Base-by-base conservation (phyloP, 2,329 filamentous ascomycete genomes). In the Dactylellina parvicollis region DNA sequence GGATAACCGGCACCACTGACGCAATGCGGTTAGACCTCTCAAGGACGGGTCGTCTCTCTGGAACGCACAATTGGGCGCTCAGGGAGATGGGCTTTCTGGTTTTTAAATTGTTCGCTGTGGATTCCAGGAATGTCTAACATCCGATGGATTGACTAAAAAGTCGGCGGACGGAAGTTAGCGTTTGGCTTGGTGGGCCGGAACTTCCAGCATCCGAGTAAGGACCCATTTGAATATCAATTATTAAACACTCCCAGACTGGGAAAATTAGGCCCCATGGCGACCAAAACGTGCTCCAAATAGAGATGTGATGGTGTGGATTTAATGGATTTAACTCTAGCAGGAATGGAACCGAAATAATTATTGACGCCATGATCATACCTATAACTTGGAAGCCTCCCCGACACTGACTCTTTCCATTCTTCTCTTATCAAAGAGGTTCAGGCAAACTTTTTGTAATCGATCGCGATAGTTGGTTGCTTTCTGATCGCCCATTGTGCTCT, bases 81-180 rank as follows among this genome's bases (percentile, higher is more conserved):
- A 16, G 28, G 28, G 10, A 28, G 44, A 49, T 26, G 16, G 4
- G 16, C 12, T 34, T 22, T 60, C 12, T 36, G 55, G 14, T 9
- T 5, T 22, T 49, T 50, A 5, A 34, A 28, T 32, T 50, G 34
- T 36, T 28, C 55, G 30, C 30, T 12, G n/a, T 32, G 30, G 18
- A 28, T 40, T 18, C 32, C 40, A 52, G 62, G 36, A 67, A 30
- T 16, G 26, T 8, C 40, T 47, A 67, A 42, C 20, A 67, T 67
- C 62, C 52, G 62, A 67, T 30, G 49, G 14, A n/a, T n/a, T n/a
- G n/a, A n/a, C n/a, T n/a, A n/a, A n/a, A n/a, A n/a, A 46, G 36
- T 72, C 67, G 67, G 67, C 42, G 67, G 49, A 72, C 67, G 67
- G 67, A 72, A 60, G 59, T 72, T 72, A 64, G 47, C 22, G 38